Evolutionary conservation across 2,329 filamentous ascomycete species (phyloP), one percentile per base, ranked within the genome.

Genomic region (Pleomassaria siparia): DNA sequence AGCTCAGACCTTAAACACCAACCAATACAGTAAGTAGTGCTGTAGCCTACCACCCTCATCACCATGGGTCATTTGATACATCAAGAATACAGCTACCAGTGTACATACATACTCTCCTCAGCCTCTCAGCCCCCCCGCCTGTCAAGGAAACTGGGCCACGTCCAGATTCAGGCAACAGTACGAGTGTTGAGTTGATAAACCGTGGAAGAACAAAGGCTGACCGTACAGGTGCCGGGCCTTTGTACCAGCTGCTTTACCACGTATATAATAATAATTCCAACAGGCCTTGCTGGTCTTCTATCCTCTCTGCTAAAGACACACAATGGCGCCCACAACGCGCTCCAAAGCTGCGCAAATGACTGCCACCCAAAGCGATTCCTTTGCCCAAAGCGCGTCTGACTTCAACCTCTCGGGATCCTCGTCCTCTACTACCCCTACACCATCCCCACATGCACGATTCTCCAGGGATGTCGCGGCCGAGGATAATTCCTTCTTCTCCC

Each of bases 261-360:
- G 29, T 9, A 30, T n/a, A n/a, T 6, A n/a, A 13, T 6, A 30
- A 11, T 12, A n/a, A n/a, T n/a, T n/a, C n/a, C 29, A n/a, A 15
- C 9, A 10, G 29, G 5, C 8, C 35, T 13, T 13, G 7, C n/a
- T 37, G 8, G 3, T 37, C n/a, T 15, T 11, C 18, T 11, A 5
- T 37, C 10, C 11, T 3, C 32, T 36, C 7, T 13, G 18, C n/a
- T 22, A 15, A 10, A 35, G n/a, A 25, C 10, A 6, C 7, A 24
- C n/a, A 40, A 44, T 44, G 41, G 20, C 41, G 7, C 41, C 41
- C 2, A 44, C 21, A 5, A 44, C 41, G 18, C 20, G 41, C 8
- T 44, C 41, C 13, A 28, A 40, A 18, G 9, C 13, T 6, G 21
- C 36, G 8, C 20, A 12, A 4, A 8, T 24, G 18, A 26, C 10